phyloP scores from a whole-genome alignment of 148 eudicot species.

The Silene latifolia region DNA sequence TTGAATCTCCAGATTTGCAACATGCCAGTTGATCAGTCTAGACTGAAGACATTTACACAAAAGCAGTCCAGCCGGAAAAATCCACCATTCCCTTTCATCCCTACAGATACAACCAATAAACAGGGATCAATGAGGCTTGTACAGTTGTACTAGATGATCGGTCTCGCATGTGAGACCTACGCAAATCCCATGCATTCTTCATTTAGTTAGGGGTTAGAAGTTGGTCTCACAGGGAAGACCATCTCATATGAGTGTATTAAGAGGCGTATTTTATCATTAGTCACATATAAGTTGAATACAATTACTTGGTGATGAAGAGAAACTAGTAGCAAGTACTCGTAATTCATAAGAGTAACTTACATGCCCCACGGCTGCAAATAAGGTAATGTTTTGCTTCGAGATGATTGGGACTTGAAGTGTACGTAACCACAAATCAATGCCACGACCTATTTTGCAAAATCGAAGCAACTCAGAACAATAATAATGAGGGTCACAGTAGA shows the following conservation, averaged over 20 bases:
- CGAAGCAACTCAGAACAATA: conserved; percentile 5
- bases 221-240: not conserved
- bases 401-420: conserved; percentile 59
- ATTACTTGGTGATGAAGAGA: not conserved
- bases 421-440: conserved; percentile 75
- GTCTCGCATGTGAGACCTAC: not conserved
- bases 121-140: not conserved
- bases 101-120: conserved; percentile 37
- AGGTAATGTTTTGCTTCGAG: conserved; percentile 49
- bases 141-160: not conserved
- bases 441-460: conserved; percentile 54
- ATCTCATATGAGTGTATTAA: not conserved
- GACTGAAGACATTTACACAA: conserved; percentile 90
- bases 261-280: not conserved
- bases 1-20: conserved; percentile 96
- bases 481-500: not conserved
- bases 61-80: conserved; percentile 74
- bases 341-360: conserved; percentile 38
- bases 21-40: conserved; percentile 86
- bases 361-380: conserved; percentile 92
- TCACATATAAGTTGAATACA: not conserved
- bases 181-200: not conserved
- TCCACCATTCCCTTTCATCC: conserved; percentile 99
- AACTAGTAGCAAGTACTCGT: not conserved
- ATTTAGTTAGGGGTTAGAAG: not conserved